phyloP scores from a whole-genome alignment of 352 stramenopile genomes.

The Phytophthora constricta region DNA sequence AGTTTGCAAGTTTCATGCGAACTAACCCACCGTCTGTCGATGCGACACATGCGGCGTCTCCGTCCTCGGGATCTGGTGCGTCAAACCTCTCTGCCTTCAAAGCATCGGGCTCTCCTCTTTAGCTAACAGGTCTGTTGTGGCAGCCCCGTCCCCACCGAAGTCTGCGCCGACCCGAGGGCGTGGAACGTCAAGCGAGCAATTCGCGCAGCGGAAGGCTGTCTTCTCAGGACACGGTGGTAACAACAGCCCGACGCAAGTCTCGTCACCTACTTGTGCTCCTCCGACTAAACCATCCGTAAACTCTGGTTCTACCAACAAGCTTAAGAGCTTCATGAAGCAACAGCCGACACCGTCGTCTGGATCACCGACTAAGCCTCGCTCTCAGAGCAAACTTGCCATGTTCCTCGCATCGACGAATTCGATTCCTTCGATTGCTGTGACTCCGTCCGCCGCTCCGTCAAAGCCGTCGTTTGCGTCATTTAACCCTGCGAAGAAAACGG shows the following conservation, averaged over 20 bases:
- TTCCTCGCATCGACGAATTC: slow-evolving; percentile 75
- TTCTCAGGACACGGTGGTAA: slow-evolving; percentile 55
- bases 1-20: slow-evolving; percentile 85
- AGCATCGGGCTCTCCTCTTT: slow-evolving; percentile 35
- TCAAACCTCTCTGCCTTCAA: slow-evolving; percentile 38
- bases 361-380: slow-evolving; percentile 49
- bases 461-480: slow-evolving; percentile 46
- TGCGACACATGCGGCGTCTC: slow-evolving; percentile 20
- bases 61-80: slow-evolving; percentile 25
- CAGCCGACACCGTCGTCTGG: slow-evolving; percentile 46
- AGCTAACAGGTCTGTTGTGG: slow-evolving; percentile 19
- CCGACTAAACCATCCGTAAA: slow-evolving; percentile 22
- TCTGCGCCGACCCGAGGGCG: slow-evolving; percentile 45
- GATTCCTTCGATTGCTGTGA: slow-evolving; percentile 26
- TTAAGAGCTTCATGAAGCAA: slow-evolving; percentile 83
- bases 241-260: slow-evolving; percentile 29
- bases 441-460: slow-evolving; percentile 9
- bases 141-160: slow-evolving; percentile 29
- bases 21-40: slow-evolving; percentile 64
- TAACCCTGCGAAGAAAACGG: slow-evolving; percentile 33
- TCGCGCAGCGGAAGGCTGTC: slow-evolving; percentile 66
- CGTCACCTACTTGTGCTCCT: slow-evolving; percentile 18
- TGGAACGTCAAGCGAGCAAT: slow-evolving; percentile 53
- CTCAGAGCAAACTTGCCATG: slow-evolving; percentile 79
- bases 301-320: slow-evolving; percentile 56